These are phyloP conservation scores for Trichophyton schoenleinii DNA, from an alignment of 2,329 filamentous ascomycete genomes.

Conservation along the genomic window DNA sequence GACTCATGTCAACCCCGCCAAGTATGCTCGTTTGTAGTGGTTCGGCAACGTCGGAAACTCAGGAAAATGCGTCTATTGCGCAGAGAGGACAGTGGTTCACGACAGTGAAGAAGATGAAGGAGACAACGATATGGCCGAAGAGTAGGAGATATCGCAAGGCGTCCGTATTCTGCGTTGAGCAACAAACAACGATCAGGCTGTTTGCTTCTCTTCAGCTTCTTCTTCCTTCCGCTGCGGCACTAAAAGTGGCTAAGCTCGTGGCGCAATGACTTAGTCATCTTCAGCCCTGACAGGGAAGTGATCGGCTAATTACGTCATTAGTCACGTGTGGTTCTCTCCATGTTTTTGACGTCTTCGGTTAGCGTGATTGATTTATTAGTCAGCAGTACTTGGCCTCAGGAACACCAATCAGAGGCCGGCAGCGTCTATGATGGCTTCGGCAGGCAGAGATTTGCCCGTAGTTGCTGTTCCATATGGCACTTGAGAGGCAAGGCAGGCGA, in stretches of 20 bases:
- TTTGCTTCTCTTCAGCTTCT: not conserved
- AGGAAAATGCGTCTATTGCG: not conserved
- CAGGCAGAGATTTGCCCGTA: no score
- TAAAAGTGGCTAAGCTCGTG: not conserved
- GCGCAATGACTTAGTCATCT: not conserved
- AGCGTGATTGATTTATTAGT: no score
- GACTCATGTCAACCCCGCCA: slow-evolving; percentile 56
- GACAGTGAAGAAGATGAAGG: not conserved
- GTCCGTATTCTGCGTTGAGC: not conserved
- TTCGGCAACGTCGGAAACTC: not conserved
- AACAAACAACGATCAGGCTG: not conserved
- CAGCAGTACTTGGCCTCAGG: not conserved
- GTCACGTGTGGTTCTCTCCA: not conserved
- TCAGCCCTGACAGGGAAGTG: not conserved
- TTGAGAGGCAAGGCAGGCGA: no score
- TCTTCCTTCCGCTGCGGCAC: not conserved
- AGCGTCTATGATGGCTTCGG: no score
- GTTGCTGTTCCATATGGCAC: no score
- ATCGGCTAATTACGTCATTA: not conserved
- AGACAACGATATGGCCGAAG: not conserved
- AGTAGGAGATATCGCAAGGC: not conserved
- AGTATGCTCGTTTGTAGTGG: not conserved
- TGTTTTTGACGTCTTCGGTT: not conserved
- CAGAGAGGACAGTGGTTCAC: not conserved
- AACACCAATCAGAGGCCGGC: no score